Percentiles rank a stretch among this genome's conserved stretches.
These are phyloP conservation scores for Euphrasia confusa DNA, from an alignment of 257 asterid genomes.

Conservation along the genomic window DNA sequence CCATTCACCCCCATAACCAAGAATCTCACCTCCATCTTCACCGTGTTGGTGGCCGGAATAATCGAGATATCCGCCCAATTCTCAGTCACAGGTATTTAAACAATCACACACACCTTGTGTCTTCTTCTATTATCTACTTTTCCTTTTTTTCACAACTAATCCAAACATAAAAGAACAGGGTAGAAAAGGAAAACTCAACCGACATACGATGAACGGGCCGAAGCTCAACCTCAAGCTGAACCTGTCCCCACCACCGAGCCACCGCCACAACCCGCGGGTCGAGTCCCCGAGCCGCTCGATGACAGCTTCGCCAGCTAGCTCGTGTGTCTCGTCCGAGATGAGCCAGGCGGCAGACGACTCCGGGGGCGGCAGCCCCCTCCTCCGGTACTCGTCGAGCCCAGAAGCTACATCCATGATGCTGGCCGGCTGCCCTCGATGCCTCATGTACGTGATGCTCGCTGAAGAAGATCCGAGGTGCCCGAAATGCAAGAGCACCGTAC, in stretches of 20 bases:
- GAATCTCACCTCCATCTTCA: conserved; percentile 21
- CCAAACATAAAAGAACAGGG: neutral
- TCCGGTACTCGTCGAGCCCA: conserved; percentile 42
- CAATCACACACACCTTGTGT: neutral
- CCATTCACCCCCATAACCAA: conserved; percentile 27
- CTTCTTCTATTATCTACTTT: no score
- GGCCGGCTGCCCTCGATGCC: conserved; percentile 83
- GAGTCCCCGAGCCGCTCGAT: conserved; percentile 40
- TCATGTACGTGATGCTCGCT: conserved; percentile 87
- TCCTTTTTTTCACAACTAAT: neutral
- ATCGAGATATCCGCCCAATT: neutral
- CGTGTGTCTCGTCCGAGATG: conserved; percentile 65
- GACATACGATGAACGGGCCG: conserved; percentile 32
- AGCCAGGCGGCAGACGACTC: conserved; percentile 47
- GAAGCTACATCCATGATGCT: conserved; percentile 65
- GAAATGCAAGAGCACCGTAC: conserved; percentile 81
- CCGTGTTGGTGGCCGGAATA: neutral
- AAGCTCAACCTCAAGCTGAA: conserved; percentile 50
- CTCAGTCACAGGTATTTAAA: neutral
- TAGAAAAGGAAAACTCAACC: conserved; percentile 24
- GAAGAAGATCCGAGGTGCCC: conserved; percentile 88
- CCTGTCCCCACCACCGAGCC: conserved; percentile 45
- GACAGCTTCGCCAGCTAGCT: conserved; percentile 38
- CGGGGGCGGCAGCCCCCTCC: neutral
- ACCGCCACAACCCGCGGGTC: conserved; percentile 17